Evolutionary conservation across 495 filamentous ascomycete genomes (phyloP).

Genomic region (Rusavskia elegans): DNA sequence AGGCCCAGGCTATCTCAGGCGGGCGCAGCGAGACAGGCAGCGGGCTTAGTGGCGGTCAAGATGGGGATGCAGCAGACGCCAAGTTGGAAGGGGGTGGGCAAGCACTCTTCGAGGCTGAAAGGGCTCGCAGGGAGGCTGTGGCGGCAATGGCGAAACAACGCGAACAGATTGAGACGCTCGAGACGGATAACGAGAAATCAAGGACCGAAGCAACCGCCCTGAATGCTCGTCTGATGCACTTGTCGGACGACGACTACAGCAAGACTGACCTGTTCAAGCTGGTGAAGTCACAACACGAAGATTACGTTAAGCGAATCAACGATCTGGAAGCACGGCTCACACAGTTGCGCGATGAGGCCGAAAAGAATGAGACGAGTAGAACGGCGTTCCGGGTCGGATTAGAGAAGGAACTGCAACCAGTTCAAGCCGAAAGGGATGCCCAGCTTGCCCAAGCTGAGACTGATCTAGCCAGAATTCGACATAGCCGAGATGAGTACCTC

Average conservation of each 20-base stretch:
- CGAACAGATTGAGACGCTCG: conserved; percentile 63
- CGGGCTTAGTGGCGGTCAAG: conserved; percentile 39
- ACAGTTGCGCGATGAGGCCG: conserved; percentile 67
- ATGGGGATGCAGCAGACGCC: conserved; percentile 40
- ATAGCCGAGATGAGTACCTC: conserved; percentile 63
- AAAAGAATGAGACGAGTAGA: conserved; percentile 70
- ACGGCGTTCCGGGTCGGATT: conserved; percentile 64
- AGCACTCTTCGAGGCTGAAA: conserved; percentile 42
- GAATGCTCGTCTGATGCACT: conserved; percentile 35
- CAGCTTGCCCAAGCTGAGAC: conserved; percentile 68
- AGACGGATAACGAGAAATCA: conserved; percentile 64
- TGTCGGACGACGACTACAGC: conserved; percentile 87
- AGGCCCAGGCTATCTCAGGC: conserved; percentile 67
- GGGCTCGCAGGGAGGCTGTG: conserved; percentile 53
- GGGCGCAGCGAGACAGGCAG: conserved; percentile 33
- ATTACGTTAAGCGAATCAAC: conserved; percentile 81
- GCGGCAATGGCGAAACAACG: conserved; percentile 68
- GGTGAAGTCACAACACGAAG: conserved; percentile 78
- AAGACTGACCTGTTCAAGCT: conserved; percentile 84
- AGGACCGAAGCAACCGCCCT: conserved; percentile 62
- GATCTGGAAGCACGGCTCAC: conserved; percentile 79
- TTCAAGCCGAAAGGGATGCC: conserved; percentile 59
- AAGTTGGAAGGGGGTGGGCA: conserved; percentile 30
- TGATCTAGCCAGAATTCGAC: conserved; percentile 71
- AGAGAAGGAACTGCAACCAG: conserved; percentile 56